Base-by-base conservation (phyloP, 176 grass and related monocot genomes). In the Oryza glaberrima region DNA sequence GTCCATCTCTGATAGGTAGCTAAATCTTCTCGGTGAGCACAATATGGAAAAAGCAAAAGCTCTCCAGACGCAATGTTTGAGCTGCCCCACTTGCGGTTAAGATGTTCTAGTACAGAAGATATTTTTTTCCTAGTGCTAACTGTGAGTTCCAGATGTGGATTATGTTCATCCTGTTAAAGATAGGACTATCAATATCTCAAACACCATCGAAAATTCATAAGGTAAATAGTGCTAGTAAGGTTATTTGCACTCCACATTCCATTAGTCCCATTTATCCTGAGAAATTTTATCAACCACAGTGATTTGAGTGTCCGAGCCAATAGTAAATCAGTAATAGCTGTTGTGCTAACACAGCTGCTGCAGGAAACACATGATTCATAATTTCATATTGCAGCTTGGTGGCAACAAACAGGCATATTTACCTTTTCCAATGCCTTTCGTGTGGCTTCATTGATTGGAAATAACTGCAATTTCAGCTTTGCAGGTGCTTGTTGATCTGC, bases 141-240 rank as follows among this genome's bases (percentile, higher is more conserved):
- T 70, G 96, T 96, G 86, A 99, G 93, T 84, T 99, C 94, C 73
- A 99, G 80, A 87, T 96, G 88, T 67, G 96, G 96, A 87, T 99
- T 99, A 77, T 99, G 94, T 10, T 83, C 90, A 69, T 94, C 96
- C 96, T 99, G 90, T 78, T 60, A 23, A 44, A 85, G 60, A 83
- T 14, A 80, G 44, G 52, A 35, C 25, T 76, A 41, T 23, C 48
- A 76, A 72, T 44, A 77, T 72, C 44, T 84, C 45, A 80, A 11
- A 11, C 58, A 83, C 13, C 43, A 75, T 67, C 80, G 9, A 80
- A 48, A 80, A 74, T 23, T 66, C 14, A 67, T 20, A 79, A 52
- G 22, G 15, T 22, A 80, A 52, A 75, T 41, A 58, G 30, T 15
- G n/a, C 28, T 60, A 58, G 49, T 69, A 2, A 75, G 49, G 12